These are phyloP conservation scores for Bromus sterilis DNA, from an alignment of 176 grass and related monocot genomes.

Conservation along the genomic window DNA sequence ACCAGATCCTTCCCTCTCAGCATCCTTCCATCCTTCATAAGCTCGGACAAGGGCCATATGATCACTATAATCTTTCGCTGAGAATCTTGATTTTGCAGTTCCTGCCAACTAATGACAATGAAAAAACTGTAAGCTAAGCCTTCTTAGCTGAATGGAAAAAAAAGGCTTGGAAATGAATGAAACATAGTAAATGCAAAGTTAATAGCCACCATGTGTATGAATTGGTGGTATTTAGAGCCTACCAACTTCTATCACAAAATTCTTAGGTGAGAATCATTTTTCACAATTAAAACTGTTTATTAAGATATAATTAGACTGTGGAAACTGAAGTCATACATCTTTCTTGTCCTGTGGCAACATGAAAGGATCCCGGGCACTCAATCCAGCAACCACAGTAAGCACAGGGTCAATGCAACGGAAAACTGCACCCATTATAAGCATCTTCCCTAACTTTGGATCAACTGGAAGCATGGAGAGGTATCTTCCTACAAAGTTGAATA, in stretches of 20 bases:
- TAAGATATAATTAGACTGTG: not conserved
- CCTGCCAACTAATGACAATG: conserved; percentile 68
- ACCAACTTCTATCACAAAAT: not conserved
- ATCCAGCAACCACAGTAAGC: conserved; percentile 78
- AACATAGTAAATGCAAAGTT: not conserved
- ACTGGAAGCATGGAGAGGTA: conserved; percentile 97
- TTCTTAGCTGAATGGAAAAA: conserved; percentile 2
- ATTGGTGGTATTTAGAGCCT: not conserved
- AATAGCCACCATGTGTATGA: not conserved
- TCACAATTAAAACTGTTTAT: not conserved
- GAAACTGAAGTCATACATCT: conserved; percentile 59
- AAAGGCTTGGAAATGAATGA: not conserved
- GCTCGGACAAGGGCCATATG: conserved; percentile 96
- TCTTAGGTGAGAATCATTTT: not conserved
- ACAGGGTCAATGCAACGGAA: conserved; percentile 90
- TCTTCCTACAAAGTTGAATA: conserved; percentile 55
- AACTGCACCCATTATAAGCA: conserved; percentile 97
- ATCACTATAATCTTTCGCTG: conserved; percentile 96
- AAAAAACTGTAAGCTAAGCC: conserved; percentile 3
- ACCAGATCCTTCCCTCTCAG: conserved; percentile 85
- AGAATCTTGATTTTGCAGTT: conserved; percentile 95
- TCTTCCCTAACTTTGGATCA: conserved; percentile 96
- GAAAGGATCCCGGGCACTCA: conserved; percentile 92
- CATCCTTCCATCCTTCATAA: conserved; percentile 98
- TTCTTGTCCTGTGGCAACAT: conserved; percentile 92